Evolutionary conservation across 352 stramenopile species (phyloP).

Genomic region (Achlya hypogyna): DNA sequence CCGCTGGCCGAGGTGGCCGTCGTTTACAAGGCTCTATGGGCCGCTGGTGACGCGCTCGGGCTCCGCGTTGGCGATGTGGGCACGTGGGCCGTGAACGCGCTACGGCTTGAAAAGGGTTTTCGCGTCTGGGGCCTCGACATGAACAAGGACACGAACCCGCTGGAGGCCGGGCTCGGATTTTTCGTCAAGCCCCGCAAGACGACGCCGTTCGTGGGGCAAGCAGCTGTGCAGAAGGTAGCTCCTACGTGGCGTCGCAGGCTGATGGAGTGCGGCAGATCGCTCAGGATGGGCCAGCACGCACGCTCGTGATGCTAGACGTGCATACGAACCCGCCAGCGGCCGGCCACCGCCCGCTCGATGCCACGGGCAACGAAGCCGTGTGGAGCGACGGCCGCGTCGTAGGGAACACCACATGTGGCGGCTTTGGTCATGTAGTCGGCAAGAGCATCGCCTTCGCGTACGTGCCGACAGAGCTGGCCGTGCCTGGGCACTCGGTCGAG

Average conservation of each 20-base stretch:
- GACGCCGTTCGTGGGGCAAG: constrained; percentile 9
- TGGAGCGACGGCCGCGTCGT: constrained; percentile 18
- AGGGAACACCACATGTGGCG: constrained; percentile 17
- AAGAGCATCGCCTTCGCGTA: constrained; percentile 20
- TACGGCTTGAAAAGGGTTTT: constrained; percentile 19
- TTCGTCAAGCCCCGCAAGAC: constrained; percentile 14
- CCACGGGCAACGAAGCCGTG: constrained; percentile 17
- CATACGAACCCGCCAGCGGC: neutral
- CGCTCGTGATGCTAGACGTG: constrained; percentile 5
- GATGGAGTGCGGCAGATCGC: neutral
- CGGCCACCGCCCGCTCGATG: constrained; percentile 13
- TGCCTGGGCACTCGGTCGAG: constrained; percentile 1
- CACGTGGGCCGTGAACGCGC: constrained; percentile 12
- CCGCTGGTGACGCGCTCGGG: neutral
- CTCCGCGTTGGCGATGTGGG: constrained; percentile 10
- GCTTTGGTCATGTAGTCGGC: constrained; percentile 2
- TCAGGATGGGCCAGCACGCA: neutral
- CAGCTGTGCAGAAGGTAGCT: constrained; percentile 11
- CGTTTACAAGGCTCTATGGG: constrained; percentile 16
- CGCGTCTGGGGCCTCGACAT: constrained; percentile 17
- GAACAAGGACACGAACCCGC: constrained; percentile 18
- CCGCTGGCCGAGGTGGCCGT: neutral
- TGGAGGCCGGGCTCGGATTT: constrained; percentile 4
- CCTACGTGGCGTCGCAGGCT: neutral
- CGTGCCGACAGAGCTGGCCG: neutral